phyloP scores from a whole-genome alignment of 352 stramenopile genomes.

The Phytophthora sp. region DNA sequence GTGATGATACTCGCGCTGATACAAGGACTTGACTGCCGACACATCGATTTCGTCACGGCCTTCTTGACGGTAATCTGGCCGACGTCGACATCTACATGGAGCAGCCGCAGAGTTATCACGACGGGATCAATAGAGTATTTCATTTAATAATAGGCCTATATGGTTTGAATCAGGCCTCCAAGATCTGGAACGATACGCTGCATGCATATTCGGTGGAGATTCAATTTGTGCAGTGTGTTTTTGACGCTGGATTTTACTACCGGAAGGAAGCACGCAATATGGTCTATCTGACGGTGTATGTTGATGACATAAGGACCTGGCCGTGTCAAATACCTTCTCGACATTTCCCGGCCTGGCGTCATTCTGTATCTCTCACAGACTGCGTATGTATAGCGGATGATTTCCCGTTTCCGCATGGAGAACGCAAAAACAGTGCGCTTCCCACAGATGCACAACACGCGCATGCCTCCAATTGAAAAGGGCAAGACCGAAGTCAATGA shows the following conservation, averaged over 20 bases:
- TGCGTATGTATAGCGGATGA: neutral
- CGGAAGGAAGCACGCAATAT: neutral
- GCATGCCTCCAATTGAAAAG: constrained; percentile 1
- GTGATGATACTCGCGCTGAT: constrained; percentile 4
- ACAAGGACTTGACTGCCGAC: neutral
- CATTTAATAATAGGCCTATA: constrained; percentile 8
- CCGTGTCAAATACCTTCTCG: too few species aligned
- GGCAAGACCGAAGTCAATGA: constrained; percentile 1
- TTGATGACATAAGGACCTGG: constrained; percentile 6
- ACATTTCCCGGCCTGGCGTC: neutral
- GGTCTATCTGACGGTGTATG: too few species aligned
- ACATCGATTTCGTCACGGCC: neutral
- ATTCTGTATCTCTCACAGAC: constrained; percentile 1
- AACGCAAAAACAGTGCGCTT: neutral
- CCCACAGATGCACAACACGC: constrained; percentile 7
- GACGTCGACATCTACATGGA: constrained; percentile 11
- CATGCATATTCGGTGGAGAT: neutral
- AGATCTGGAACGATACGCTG: constrained; percentile 13
- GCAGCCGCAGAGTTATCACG: constrained; percentile 5
- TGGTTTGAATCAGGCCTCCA: constrained; percentile 9
- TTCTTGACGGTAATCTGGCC: constrained; percentile 1
- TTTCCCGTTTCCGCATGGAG: neutral
- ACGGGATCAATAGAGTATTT: neutral
- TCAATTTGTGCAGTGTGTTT: constrained; percentile 1
- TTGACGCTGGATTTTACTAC: constrained; percentile 8